Conservation (phyloP, 176 grass and related monocot genomes). For the Alloteropsis semialata region DNA sequence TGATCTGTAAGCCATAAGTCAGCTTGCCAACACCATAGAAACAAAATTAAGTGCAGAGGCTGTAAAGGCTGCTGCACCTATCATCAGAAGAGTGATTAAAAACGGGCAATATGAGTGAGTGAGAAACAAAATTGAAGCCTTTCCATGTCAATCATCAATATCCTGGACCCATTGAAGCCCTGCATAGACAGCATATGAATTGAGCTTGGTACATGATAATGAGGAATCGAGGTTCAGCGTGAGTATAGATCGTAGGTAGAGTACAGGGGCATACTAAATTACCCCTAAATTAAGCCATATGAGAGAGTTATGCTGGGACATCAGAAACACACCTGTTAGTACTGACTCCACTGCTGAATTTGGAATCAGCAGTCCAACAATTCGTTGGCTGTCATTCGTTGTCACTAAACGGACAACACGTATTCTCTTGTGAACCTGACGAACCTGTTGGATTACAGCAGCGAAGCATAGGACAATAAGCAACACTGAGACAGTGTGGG, state of each 20-base stretch:
- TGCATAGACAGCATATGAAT: slow-evolving; percentile 35
- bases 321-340: slow-evolving; percentile 68
- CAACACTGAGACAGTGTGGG: not conserved
- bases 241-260: not conserved
- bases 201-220: not conserved
- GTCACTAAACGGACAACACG: slow-evolving; percentile 86
- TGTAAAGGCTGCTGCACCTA: slow-evolving; percentile 23
- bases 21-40: slow-evolving; percentile 23
- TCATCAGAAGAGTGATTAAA: slow-evolving; percentile 20
- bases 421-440: slow-evolving; percentile 73
- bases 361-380: slow-evolving; percentile 82
- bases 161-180: slow-evolving; percentile 59
- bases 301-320: not conserved
- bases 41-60: slow-evolving; percentile 39
- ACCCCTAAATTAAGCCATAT: not conserved
- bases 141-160: slow-evolving; percentile 55
- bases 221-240: not conserved
- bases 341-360: slow-evolving; percentile 91
- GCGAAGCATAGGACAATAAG: slow-evolving; percentile 33
- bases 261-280: not conserved
- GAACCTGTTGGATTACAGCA: slow-evolving; percentile 45
- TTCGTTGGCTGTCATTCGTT: slow-evolving; percentile 56
- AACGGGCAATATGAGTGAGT: slow-evolving; percentile 17
- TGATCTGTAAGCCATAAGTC: slow-evolving; percentile 25
- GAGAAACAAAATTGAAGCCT: not conserved